A percentile compares a stretch with the other conserved stretches of the same genome.
phyloP scores from a whole-genome alignment of 148 eudicot species.

The Drosera capensis region DNA sequence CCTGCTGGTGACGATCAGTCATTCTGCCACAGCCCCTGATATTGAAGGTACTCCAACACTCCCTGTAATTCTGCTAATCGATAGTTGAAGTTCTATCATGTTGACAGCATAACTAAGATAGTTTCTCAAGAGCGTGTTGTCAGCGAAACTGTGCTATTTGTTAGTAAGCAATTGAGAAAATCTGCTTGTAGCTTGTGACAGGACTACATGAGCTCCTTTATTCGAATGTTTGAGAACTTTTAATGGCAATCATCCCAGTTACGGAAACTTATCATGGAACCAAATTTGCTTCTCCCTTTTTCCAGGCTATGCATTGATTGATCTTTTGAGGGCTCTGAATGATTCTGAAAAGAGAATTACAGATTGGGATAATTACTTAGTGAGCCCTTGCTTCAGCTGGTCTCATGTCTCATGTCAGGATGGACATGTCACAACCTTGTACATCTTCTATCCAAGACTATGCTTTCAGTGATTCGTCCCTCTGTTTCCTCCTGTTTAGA shows the following conservation, averaged over 20 bases:
- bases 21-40: conserved; percentile 39
- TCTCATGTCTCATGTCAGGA: conserved; percentile 62
- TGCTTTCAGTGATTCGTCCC: background rate
- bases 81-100: background rate
- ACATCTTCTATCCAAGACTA: conserved; percentile 14
- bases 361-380: conserved; percentile 52
- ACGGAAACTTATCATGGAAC: background rate
- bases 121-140: too few relatives aligned
- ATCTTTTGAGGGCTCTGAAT: conserved; percentile 39
- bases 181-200: too few relatives aligned
- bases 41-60: conserved; percentile 42
- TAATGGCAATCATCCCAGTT: background rate
- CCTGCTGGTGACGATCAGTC: conserved; percentile 19
- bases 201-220: too few relatives aligned
- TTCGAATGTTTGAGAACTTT: background rate
- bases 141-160: too few relatives aligned
- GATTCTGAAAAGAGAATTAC: conserved; percentile 34
- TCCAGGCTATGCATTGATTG: conserved; percentile 66
- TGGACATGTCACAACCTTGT: conserved; percentile 69
- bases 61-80: conserved; percentile 1
- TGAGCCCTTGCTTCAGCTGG: conserved; percentile 89
- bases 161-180: too few relatives aligned
- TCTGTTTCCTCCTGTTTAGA: background rate
- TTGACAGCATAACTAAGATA: too few relatives aligned
- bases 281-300: conserved; percentile 7